Conservation (phyloP, 1,284 basidiomycete species). For the Malassezia arunalokei region DNA sequence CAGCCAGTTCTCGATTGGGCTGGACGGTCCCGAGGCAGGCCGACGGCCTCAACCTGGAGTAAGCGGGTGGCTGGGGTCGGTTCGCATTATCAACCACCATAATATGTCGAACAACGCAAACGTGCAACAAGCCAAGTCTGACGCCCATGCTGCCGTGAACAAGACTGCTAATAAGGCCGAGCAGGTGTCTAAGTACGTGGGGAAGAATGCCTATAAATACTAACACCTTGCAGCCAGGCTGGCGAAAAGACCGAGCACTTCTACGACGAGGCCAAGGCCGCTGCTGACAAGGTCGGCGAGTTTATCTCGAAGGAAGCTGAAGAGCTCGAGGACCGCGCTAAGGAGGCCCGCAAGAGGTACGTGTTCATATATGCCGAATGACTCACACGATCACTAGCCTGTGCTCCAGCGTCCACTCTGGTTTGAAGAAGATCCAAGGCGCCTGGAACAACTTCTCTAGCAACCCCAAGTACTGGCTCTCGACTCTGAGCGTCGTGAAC, state of each 20-base stretch:
- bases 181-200: constrained; percentile 9
- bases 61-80: background rate
- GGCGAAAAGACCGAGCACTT: constrained; percentile 16
- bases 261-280: constrained; percentile 14
- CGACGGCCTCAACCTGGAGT: background rate
- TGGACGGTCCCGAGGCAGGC: background rate
- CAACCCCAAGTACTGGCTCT: constrained; percentile 40
- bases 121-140: constrained; percentile 16
- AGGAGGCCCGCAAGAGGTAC: constrained; percentile 34
- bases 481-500: constrained; percentile 40
- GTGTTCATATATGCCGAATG: background rate
- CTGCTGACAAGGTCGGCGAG: constrained; percentile 14
- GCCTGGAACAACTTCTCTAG: constrained; percentile 31
- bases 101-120: constrained; percentile 3
- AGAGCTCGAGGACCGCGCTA: constrained; percentile 21
- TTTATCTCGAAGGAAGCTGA: constrained; percentile 23
- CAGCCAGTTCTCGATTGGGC: background rate
- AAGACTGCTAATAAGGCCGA: constrained; percentile 21
- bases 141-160: constrained; percentile 17
- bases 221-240: background rate
- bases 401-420: constrained; percentile 6
- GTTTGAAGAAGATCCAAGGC: constrained; percentile 19
- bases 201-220: background rate
- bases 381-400: background rate
- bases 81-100: background rate